Conservation (phyloP, 257 asterid species). For the Nicotiana tabacum region DNA sequence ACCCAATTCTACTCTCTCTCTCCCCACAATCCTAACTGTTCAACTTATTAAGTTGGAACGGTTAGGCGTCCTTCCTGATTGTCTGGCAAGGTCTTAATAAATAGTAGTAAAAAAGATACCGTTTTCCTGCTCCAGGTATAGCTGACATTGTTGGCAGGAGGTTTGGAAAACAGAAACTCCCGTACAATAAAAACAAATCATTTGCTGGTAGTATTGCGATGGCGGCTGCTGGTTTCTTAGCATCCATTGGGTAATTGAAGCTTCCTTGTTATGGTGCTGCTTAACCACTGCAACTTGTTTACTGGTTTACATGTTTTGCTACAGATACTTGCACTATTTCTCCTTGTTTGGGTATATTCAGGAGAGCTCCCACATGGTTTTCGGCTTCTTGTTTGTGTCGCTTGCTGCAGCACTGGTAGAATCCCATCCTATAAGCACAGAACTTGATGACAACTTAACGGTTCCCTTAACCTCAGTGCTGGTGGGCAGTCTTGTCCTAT, state of each 20-base stretch:
- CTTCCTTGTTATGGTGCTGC: neutral
- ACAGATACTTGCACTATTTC: slow-evolving; percentile 84
- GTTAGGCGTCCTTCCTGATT: neutral
- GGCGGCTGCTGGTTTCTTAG: slow-evolving; percentile 75
- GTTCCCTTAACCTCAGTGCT: slow-evolving; percentile 68
- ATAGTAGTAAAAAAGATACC: neutral
- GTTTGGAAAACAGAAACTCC: slow-evolving; percentile 68
- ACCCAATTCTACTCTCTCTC: neutral
- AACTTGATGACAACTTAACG: slow-evolving; percentile 81
- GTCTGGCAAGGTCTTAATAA: neutral
- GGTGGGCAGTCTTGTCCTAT: slow-evolving; percentile 58
- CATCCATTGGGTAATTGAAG: slow-evolving; percentile 69
- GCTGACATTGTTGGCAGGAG: slow-evolving; percentile 89
- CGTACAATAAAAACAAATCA: slow-evolving; percentile 76
- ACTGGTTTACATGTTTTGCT: slow-evolving; percentile 17
- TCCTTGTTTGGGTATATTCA: slow-evolving; percentile 67
- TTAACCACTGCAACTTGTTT: neutral
- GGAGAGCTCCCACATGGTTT: slow-evolving; percentile 50
- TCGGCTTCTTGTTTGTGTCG: slow-evolving; percentile 59
- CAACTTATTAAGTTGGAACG: neutral
- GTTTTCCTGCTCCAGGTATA: slow-evolving; percentile 42
- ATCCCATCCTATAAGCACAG: slow-evolving; percentile 83
- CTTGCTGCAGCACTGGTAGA: slow-evolving; percentile 74
- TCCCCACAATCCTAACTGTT: neutral
- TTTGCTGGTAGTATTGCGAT: slow-evolving; percentile 63